phyloP scores from a whole-genome alignment of 1,284 basidiomycete genomes.

The Puccinia brachypodii region DNA sequence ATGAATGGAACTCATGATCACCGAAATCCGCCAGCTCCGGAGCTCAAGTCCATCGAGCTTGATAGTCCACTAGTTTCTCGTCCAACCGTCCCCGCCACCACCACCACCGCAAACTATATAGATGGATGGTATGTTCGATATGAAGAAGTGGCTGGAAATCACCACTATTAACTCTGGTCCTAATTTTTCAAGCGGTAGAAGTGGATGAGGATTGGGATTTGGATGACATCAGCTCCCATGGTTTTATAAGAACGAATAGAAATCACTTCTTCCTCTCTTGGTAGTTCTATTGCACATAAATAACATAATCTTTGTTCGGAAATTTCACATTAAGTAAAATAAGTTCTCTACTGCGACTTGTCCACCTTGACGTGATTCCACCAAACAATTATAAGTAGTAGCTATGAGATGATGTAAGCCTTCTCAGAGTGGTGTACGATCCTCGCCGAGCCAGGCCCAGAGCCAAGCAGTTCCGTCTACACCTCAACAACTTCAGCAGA shows the following conservation, averaged over 20 bases:
- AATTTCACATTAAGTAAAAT: neutral
- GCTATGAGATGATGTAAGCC: neutral
- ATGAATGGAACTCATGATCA: neutral
- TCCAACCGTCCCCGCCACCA: no score
- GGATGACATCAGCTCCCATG: neutral
- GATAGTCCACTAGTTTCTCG: no score
- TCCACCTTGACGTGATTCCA: no score
- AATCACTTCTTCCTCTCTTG: neutral
- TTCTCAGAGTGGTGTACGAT: neutral
- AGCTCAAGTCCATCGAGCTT: neutral
- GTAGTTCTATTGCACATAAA: neutral
- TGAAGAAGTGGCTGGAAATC: neutral
- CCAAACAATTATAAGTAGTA: neutral
- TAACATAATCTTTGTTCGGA: no score
- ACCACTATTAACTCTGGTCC: neutral
- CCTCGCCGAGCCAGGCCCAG: neutral
- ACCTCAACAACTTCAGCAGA: neutral
- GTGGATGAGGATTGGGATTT: constrained; percentile 6
- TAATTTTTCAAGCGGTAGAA: neutral
- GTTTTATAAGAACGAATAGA: neutral
- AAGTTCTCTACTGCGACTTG: neutral
- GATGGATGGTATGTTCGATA: neutral
- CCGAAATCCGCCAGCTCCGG: neutral
- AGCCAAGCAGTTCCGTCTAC: neutral
- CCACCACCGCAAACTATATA: neutral